Base-by-base conservation (phyloP, 192 early-diverging fungal genomes). In the Dimargaris cristalligena region DNA sequence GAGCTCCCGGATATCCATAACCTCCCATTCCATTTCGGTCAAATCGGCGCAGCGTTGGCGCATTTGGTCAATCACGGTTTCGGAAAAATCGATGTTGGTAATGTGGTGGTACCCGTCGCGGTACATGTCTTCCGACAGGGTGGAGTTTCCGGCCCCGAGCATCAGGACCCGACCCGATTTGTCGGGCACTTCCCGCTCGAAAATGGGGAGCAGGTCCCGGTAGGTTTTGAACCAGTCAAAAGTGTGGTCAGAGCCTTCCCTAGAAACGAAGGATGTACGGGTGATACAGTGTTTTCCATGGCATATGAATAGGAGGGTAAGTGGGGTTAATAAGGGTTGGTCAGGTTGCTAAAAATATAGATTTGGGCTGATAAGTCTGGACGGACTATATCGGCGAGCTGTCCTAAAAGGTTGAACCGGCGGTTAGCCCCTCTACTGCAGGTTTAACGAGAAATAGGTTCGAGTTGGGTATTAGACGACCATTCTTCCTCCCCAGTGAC, bases 141-240 rank as follows among this genome's bases (percentile, higher is more conserved):
- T 82, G 31, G 81, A 83, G 64, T 92, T 90, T n/a, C 91, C 89
- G 59, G 87, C 88, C 20, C 91, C 91, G 1, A 91, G 74, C 81
- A 91, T 87, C 60, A 93, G 67, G 49, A 93, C 82, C 44, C 69
- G 70, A 22, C 74, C 69, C 46, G 74, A 69, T 55, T 77, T 77
- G 47, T 74, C 62, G 28, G 65, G 66, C 35, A 87, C 74, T 31
- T 72, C 59, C 62, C 70, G 47, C 56, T 65, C 67, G 23, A 90
- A 65, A 44, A 84, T 63, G 47, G 79, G 77, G 59, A 82, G 73
- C 49, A 89, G 63, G 32, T 88, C 83, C 55, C 71, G 65, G 71
- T 84, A 90, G 22, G 81, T 85, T 68, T 88, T 89, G 70, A 90
- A 90, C 89, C 91, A 93, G 73, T 92, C 91, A 68, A 89, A 93